Conservation (phyloP, 2,329 filamentous ascomycete genomes). For the Aspergillus novoparasiticus region DNA sequence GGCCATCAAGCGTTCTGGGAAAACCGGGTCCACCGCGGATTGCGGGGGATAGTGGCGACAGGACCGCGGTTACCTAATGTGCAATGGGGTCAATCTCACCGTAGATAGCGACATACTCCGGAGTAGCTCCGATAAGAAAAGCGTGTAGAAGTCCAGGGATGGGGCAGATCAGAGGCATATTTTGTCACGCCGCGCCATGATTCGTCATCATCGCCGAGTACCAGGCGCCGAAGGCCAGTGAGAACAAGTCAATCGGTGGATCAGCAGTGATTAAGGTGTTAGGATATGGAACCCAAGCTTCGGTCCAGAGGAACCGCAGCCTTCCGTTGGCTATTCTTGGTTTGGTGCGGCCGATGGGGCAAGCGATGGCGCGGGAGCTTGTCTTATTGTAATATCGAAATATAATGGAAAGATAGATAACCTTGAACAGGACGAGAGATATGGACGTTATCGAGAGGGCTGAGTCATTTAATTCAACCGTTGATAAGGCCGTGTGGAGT, state of each 20-base stretch:
- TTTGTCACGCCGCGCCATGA: conserved; percentile 5
- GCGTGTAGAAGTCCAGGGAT: neutral
- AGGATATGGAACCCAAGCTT: conserved; percentile 1
- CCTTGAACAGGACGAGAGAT: neutral
- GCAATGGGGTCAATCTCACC: neutral
- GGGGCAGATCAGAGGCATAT: neutral
- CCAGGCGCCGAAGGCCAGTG: conserved; percentile 14
- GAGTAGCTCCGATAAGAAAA: conserved; percentile 7
- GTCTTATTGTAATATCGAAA: conserved; percentile 3
- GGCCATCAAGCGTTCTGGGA: conserved; percentile 5
- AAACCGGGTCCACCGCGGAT: conserved; percentile 4
- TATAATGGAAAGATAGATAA: conserved; percentile 4
- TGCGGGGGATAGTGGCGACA: conserved; percentile 9
- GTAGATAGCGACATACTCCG: conserved; percentile 3
- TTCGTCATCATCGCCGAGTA: conserved; percentile 12
- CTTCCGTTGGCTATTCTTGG: conserved; percentile 1
- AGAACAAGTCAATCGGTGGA: neutral
- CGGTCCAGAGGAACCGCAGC: neutral
- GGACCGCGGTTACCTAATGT: conserved; percentile 5
- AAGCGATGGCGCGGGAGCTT: neutral
- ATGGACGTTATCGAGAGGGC: neutral
- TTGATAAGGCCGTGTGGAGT: neutral
- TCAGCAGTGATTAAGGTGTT: neutral
- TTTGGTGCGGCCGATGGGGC: neutral
- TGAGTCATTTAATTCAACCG: neutral